Evolutionary conservation across 208 protist species (phyloP).

Genomic region (Willaertia magna): DNA sequence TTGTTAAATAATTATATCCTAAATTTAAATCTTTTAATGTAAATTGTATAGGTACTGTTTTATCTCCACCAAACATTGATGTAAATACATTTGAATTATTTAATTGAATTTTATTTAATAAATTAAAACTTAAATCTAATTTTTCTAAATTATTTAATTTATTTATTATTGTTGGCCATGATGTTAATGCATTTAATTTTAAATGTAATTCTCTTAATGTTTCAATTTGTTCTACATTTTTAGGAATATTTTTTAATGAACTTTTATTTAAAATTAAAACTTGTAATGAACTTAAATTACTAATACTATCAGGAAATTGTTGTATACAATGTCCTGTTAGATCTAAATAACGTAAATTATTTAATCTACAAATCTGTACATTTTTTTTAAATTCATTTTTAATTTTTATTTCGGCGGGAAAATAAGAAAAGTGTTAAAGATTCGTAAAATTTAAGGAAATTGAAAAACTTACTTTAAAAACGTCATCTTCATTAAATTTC

Average conservation of each 20-base stretch:
- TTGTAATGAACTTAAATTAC: neutral
- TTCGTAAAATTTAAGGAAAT: no score
- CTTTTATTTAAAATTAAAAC: neutral
- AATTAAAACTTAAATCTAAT: neutral
- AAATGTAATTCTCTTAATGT: neutral
- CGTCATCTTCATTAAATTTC: no score
- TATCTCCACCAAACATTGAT: neutral
- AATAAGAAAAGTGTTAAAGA: no score
- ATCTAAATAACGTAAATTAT: neutral
- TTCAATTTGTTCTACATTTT: neutral
- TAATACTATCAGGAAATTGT: neutral
- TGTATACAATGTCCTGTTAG: neutral
- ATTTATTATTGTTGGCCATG: neutral
- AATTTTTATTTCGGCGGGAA: no score
- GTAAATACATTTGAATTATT: neutral
- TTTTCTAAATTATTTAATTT: neutral
- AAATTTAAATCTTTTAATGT: neutral
- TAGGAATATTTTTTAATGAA: neutral
- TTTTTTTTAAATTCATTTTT: no score
- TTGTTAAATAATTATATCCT: neutral
- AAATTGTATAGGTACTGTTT: neutral
- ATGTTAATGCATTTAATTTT: neutral
- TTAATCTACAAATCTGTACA: neutral
- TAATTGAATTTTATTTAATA: neutral
- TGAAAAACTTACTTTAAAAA: no score